These are phyloP conservation scores for Theileria equi DNA, from an alignment of 169 alveolate species.

Conservation along the genomic window DNA sequence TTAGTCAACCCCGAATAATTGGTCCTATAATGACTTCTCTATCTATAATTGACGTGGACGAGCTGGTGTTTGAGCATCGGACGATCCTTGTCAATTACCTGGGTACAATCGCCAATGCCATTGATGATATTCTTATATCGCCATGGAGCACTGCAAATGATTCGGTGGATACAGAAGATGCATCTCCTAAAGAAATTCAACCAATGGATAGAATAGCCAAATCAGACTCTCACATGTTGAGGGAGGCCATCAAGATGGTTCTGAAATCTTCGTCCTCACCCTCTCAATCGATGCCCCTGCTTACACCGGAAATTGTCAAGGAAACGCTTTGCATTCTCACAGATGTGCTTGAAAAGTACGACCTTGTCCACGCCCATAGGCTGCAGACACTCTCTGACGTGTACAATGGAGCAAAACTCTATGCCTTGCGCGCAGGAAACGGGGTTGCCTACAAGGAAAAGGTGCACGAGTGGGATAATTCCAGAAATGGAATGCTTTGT, in stretches of 20 bases:
- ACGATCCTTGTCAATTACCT: conserved; percentile 16
- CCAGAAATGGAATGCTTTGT: not conserved
- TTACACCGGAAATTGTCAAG: no score
- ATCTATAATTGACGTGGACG: conserved; percentile 28
- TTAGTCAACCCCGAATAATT: no score
- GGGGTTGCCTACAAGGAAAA: not conserved
- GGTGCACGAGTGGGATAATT: not conserved
- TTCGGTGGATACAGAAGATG: no score
- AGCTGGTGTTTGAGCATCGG: conserved; percentile 10
- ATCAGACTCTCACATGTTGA: not conserved
- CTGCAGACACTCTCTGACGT: conserved; percentile 5
- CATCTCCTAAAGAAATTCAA: no score
- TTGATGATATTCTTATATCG: conserved; percentile 3
- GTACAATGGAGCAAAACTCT: conserved; percentile 1
- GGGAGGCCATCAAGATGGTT: no score
- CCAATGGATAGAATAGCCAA: no score
- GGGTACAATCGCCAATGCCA: conserved; percentile 46
- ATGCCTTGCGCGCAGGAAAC: not conserved
- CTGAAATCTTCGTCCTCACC: no score
- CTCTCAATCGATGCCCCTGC: no score
- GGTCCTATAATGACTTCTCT: not conserved
- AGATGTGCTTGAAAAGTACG: not conserved
- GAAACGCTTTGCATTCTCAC: not conserved
- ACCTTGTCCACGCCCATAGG: not conserved
- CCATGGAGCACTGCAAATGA: conserved; percentile 48